Conservation (phyloP, 371 early-diverging fungal species). For the Mortierella sp. region DNA sequence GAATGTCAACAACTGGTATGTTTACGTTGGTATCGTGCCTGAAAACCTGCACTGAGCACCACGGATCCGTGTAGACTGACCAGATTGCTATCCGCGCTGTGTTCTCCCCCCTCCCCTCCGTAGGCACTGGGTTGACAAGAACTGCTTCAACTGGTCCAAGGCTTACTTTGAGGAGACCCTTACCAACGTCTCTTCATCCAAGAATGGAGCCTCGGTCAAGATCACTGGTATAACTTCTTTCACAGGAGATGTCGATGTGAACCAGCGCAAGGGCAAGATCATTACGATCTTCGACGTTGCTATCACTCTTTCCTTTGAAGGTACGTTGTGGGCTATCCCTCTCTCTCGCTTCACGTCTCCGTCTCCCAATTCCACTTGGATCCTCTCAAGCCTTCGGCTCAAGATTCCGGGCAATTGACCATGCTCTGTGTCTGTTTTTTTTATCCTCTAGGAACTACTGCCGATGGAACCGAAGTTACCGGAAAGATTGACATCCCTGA, state of each 20-base stretch:
- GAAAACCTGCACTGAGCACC: background rate
- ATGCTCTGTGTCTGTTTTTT: background rate
- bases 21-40: background rate
- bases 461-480: conserved; percentile 72
- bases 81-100: background rate
- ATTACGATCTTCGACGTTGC: conserved; percentile 88
- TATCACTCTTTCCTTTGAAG: conserved; percentile 80
- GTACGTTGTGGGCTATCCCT: conserved; percentile 42
- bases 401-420: background rate
- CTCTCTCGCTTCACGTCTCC: background rate
- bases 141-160: conserved; percentile 90
- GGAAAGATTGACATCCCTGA: conserved; percentile 92
- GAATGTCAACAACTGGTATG: conserved; percentile 84
- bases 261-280: conserved; percentile 93
- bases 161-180: conserved; percentile 75
- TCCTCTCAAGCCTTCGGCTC: too few relatives aligned
- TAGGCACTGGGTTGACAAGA: conserved; percentile 91
- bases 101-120: background rate
- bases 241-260: conserved; percentile 88
- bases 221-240: conserved; percentile 70
- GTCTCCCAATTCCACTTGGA: background rate
- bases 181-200: conserved; percentile 50
- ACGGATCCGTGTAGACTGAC: too few relatives aligned
- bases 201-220: conserved; percentile 63
- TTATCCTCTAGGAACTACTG: conserved; percentile 58